Evolutionary conservation across 306 rosid species (phyloP), one percentile per base, ranked within the genome.

Genomic region (Cucumis sativus): DNA sequence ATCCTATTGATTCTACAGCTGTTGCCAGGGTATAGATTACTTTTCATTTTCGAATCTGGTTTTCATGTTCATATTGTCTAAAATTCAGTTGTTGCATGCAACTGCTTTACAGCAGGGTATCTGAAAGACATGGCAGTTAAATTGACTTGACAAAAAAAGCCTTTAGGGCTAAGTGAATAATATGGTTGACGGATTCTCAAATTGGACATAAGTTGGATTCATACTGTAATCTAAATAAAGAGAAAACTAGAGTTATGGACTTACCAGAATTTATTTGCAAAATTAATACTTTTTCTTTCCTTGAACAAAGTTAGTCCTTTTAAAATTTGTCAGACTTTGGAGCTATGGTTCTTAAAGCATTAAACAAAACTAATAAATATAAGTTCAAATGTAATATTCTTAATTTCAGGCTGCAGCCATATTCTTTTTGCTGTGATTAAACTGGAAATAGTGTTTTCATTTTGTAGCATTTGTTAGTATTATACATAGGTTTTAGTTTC

Each of bases 11-110:
- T 84, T 84, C 93, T 54, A 84, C 88, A 21, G 58, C 64, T 25
- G 85, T 87, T 79, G 93, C 90, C 81, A 80, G 57, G 90, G 96
- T 89, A 86, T 71, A 67, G 15, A 49, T 49, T 25, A 49, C 76
- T 71, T 40, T 45, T 70, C 58, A 45, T 20, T 23, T 45, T 1
- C 3, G 1, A 66, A 69, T 69, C 20, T 21, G 58, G 75, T 45
- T 45, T n/a, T 69, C 57, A 45, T 49, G 20, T 69, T 21, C 75
- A 12, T 15, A 14, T 21, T 45, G 75, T 45, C 37, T 45, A 69
- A 16, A 66, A 18, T 33, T 33, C 21, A 69, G 37, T 69, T 69
- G 52, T 45, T 69, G 14, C 20, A 11, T 69, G 12, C 75, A 23
- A 45, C 37, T 21, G 37, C 35, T 69, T 4, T 41, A 20, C 55